phyloP scores from a whole-genome alignment of 2,329 filamentous ascomycete genomes.

The Pestalotiopsis sp. region DNA sequence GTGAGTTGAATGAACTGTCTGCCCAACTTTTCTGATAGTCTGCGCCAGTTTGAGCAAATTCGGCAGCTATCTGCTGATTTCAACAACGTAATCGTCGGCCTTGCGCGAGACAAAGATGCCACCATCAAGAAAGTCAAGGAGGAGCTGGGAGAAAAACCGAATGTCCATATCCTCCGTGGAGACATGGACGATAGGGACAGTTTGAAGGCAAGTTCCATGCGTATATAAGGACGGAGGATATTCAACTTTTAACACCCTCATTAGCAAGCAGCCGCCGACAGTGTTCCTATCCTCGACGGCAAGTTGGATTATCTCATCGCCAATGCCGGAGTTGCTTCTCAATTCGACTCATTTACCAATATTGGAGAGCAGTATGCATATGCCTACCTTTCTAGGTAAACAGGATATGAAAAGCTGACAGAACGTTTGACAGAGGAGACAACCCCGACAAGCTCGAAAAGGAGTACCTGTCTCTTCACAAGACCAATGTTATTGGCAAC shows the following conservation, averaged over 20 bases:
- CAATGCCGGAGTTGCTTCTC: constrained; percentile 46
- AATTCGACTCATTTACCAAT: constrained; percentile 29
- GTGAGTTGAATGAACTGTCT: not conserved
- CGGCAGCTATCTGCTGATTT: not conserved
- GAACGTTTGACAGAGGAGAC: constrained; percentile 3
- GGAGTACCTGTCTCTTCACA: constrained; percentile 7
- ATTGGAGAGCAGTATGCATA: constrained; percentile 42
- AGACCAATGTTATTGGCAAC: constrained; percentile 53
- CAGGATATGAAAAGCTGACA: not conserved
- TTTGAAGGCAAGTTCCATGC: constrained; percentile 30
- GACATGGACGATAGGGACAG: constrained; percentile 43
- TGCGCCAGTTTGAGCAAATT: not conserved
- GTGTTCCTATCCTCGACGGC: constrained; percentile 36
- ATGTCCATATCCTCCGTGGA: constrained; percentile 48
- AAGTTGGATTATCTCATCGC: constrained; percentile 55
- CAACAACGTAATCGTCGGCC: constrained; percentile 38
- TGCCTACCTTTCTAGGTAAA: constrained; percentile 15
- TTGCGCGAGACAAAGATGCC: constrained; percentile 48
- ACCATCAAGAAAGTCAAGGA: constrained; percentile 45
- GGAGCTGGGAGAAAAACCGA: constrained; percentile 40
- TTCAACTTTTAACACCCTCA: not conserved
- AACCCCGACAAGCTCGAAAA: constrained; percentile 13
- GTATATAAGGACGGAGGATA: not conserved
- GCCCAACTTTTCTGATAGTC: not conserved
- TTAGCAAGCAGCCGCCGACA: constrained; percentile 26